Conservation (phyloP, 1,139 yeast genomes). For the Candida sp. region DNA sequence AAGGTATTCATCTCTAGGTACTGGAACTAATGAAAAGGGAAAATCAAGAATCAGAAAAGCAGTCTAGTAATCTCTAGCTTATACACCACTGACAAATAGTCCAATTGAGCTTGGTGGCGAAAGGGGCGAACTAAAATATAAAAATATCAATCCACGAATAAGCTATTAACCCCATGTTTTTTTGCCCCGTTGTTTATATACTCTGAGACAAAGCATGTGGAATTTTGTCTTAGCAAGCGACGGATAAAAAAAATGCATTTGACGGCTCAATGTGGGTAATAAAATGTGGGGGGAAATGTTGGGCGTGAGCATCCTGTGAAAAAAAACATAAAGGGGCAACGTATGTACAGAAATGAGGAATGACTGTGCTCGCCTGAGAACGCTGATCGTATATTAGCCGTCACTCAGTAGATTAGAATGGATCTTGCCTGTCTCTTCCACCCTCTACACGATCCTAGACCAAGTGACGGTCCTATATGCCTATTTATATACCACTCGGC, state of each 20-base stretch:
- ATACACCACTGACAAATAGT: background rate
- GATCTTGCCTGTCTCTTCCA: no score
- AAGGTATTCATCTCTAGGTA: conserved; percentile 7
- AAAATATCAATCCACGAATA: background rate
- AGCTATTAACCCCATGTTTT: background rate
- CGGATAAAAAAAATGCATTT: no score
- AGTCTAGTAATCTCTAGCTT: background rate
- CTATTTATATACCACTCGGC: no score
- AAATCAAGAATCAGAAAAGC: background rate
- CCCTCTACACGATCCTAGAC: no score
- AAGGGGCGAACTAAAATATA: background rate
- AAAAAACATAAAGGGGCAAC: background rate
- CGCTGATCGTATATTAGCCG: no score
- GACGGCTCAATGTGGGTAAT: no score
- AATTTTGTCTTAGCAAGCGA: background rate
- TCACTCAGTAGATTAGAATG: no score
- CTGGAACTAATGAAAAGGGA: background rate
- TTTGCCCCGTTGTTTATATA: background rate
- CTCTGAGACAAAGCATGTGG: background rate
- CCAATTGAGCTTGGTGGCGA: no score
- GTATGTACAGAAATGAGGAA: no score
- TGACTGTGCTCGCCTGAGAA: no score
- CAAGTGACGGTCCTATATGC: no score
- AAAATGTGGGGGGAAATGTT: background rate
- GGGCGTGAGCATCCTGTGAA: background rate